Evolutionary conservation across 164 flowering plant species (phyloP).

Genomic region (Tetracentron sinense): DNA sequence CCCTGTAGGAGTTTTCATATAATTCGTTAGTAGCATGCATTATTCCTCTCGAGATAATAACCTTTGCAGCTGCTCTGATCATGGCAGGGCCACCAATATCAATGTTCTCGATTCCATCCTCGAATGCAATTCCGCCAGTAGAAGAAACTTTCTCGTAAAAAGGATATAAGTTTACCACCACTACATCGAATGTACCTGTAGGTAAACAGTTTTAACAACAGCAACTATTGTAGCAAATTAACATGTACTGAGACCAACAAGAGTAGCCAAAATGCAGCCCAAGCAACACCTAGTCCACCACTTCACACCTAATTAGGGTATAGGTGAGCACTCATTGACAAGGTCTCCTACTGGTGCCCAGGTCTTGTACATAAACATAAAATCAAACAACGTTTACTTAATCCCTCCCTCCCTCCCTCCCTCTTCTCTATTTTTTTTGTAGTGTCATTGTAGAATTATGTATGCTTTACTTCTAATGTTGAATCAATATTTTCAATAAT

Average conservation of each 20-base stretch:
- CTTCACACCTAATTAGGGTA: no score
- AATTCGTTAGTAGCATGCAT: not conserved
- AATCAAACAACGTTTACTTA: no score
- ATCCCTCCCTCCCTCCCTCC: no score
- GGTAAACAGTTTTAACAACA: constrained; percentile 2
- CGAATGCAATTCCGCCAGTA: constrained; percentile 57
- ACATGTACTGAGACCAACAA: not conserved
- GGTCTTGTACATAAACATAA: no score
- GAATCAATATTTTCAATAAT: no score
- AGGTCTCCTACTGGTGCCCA: no score
- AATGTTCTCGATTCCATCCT: constrained; percentile 93
- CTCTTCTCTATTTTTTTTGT: no score
- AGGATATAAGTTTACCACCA: constrained; percentile 93
- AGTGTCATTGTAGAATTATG: no score
- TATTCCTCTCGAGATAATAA: constrained; percentile 9
- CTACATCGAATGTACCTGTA: constrained; percentile 87
- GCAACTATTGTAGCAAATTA: not conserved
- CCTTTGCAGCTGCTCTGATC: constrained; percentile 99
- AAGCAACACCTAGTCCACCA: no score
- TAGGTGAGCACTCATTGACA: no score
- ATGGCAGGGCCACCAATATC: constrained; percentile 99
- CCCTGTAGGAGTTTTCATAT: not conserved
- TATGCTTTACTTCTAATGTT: no score
- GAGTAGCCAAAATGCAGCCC: no score
- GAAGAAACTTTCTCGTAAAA: constrained; percentile 88